Conservation (phyloP, 768 basidiomycete genomes). For the Neoboletus brunneissimus region DNA sequence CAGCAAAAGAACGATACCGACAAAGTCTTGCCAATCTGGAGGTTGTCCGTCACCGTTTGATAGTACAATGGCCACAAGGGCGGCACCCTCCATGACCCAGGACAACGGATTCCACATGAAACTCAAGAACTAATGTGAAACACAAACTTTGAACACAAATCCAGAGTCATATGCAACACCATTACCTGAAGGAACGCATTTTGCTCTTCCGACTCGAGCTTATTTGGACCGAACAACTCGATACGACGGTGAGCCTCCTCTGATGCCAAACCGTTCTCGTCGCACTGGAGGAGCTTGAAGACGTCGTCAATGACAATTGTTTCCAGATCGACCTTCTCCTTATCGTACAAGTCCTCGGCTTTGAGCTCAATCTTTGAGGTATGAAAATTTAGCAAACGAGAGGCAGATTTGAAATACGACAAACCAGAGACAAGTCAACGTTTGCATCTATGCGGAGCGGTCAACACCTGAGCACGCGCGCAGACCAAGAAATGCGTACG, state of each 20-base stretch:
- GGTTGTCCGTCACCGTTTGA: slow-evolving; percentile 86
- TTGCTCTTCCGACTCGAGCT: slow-evolving; percentile 86
- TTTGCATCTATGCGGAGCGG: slow-evolving; percentile 59
- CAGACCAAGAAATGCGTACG: slow-evolving; percentile 44
- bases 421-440: slow-evolving; percentile 80
- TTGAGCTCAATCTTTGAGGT: slow-evolving; percentile 70
- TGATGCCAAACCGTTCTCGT: slow-evolving; percentile 68
- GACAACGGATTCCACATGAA: slow-evolving; percentile 99
- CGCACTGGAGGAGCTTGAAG: slow-evolving; percentile 92
- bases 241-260: slow-evolving; percentile 83
- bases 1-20: slow-evolving; percentile 89
- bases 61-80: slow-evolving; percentile 89
- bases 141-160: not conserved
- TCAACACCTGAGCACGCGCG: not conserved
- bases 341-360: slow-evolving; percentile 93
- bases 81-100: slow-evolving; percentile 99
- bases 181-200: slow-evolving; percentile 83
- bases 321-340: slow-evolving; percentile 99
- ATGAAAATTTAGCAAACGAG: not conserved
- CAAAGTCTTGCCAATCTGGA: slow-evolving; percentile 97
- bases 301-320: slow-evolving; percentile 96
- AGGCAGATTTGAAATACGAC: slow-evolving; percentile 18
- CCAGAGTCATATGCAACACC: slow-evolving; percentile 9
- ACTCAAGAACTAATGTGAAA: slow-evolving; percentile 62
- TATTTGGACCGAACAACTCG: slow-evolving; percentile 95